A percentile compares a stretch with the other conserved stretches of the same genome.
These are phyloP conservation scores for Chaetomium fimeti DNA, from an alignment of 495 filamentous ascomycete genomes.

Conservation along the genomic window DNA sequence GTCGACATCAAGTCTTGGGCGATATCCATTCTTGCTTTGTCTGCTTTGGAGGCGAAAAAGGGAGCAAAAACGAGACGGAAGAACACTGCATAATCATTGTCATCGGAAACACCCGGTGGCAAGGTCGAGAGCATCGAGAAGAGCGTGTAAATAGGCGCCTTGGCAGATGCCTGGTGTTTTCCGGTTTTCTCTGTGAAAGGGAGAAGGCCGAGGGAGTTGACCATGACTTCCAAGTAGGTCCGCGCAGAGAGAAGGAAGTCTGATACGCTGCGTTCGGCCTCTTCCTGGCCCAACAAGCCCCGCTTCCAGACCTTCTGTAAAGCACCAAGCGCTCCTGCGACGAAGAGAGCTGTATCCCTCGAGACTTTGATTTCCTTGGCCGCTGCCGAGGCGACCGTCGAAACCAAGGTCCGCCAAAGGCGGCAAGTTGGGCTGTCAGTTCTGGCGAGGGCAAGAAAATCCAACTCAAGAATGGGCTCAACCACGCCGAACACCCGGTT, in stretches of 20 bases:
- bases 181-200: constrained; percentile 73
- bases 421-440: constrained; percentile 49
- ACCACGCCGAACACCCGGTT: constrained; percentile 60
- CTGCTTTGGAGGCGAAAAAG: constrained; percentile 46
- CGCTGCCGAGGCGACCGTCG: constrained; percentile 70
- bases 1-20: constrained; percentile 43
- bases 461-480: constrained; percentile 58
- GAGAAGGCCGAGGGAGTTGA: constrained; percentile 64
- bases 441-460: constrained; percentile 50
- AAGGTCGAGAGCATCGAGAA: constrained; percentile 49
- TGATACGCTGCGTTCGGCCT: constrained; percentile 21
- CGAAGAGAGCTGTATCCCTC: constrained; percentile 72
- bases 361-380: constrained; percentile 89
- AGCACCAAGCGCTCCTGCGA: constrained; percentile 66
- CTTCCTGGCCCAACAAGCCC: constrained; percentile 25
- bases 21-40: constrained; percentile 42
- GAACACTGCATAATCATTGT: constrained; percentile 44
- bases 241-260: constrained; percentile 62
- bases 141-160: constrained; percentile 50
- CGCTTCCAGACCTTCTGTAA: constrained; percentile 66
- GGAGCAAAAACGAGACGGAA: constrained; percentile 45
- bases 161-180: constrained; percentile 39
- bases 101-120: constrained; percentile 44
- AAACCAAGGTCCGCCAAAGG: constrained; percentile 69
- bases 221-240: constrained; percentile 59